phyloP scores from a whole-genome alignment of 2,329 filamentous ascomycete species.

The Coleophoma crateriformis region DNA sequence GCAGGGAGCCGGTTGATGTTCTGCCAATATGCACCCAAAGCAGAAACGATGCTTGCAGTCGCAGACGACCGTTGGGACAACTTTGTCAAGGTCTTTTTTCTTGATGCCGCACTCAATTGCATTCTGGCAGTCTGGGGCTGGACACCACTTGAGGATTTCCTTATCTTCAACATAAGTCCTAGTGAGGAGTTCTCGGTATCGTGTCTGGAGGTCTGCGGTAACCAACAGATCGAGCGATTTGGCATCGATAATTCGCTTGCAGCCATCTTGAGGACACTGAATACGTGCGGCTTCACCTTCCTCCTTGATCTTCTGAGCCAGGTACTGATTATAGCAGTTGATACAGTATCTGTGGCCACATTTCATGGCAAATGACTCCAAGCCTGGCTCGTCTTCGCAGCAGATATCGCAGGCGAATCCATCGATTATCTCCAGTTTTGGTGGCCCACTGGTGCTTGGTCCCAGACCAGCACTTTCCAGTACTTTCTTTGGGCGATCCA shows the following conservation, averaged over 20 bases:
- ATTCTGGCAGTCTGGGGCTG: slow-evolving; percentile 93
- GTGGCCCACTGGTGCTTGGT: slow-evolving; percentile 52
- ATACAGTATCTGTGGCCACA: slow-evolving; percentile 93
- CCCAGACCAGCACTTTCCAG: slow-evolving; percentile 81
- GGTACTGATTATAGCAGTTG: slow-evolving; percentile 86
- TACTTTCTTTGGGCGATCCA: slow-evolving; percentile 78
- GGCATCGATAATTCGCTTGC: slow-evolving; percentile 86
- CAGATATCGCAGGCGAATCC: slow-evolving; percentile 94
- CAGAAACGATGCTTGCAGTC: slow-evolving; percentile 84
- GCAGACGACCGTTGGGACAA: slow-evolving; percentile 89
- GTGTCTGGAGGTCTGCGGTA: slow-evolving; percentile 44
- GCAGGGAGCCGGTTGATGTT: slow-evolving; percentile 93
- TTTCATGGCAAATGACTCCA: slow-evolving; percentile 88
- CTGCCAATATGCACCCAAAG: slow-evolving; percentile 84
- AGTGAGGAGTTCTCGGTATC: slow-evolving; percentile 83
- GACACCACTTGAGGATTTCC: slow-evolving; percentile 94
- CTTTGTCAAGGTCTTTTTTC: slow-evolving; percentile 74
- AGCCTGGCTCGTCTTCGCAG: slow-evolving; percentile 75
- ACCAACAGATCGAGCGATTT: slow-evolving; percentile 78
- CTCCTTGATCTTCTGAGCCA: slow-evolving; percentile 87
- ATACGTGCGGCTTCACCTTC: slow-evolving; percentile 95
- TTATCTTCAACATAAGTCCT: slow-evolving; percentile 97
- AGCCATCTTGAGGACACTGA: slow-evolving; percentile 83
- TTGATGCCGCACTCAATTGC: slow-evolving; percentile 86
- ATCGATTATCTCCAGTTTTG: slow-evolving; percentile 63